A percentile compares a stretch with the other conserved stretches of the same genome.
Evolutionary conservation across 768 basidiomycete genomes (phyloP).

Genomic region (Chiua virens): DNA sequence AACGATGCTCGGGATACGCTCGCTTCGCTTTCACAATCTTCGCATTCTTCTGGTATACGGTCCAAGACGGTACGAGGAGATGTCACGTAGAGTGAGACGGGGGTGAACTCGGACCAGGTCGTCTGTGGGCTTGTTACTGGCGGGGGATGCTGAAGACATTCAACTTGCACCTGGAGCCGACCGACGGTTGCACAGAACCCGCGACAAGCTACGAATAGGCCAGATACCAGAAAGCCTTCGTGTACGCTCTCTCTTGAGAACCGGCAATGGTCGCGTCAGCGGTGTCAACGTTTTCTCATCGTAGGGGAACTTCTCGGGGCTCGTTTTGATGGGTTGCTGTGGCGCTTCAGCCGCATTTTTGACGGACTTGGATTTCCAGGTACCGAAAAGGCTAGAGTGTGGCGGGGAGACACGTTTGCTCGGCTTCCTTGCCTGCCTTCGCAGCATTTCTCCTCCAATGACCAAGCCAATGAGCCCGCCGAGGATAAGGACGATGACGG

Average conservation of each 20-base stretch:
- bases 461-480: constrained; percentile 27
- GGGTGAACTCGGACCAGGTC: constrained; percentile 33
- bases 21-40: constrained; percentile 24
- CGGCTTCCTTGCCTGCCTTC: constrained; percentile 12
- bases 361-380: constrained; percentile 3
- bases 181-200: constrained; percentile 6
- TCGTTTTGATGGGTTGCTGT: neutral
- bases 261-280: constrained; percentile 15
- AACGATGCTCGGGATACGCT: constrained; percentile 12
- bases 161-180: constrained; percentile 2
- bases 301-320: constrained; percentile 6
- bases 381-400: neutral
- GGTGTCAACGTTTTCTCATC: constrained; percentile 14
- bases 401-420: neutral
- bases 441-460: constrained; percentile 27
- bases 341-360: neutral
- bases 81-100: constrained; percentile 17
- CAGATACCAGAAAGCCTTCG: constrained; percentile 19
- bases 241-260: constrained; percentile 10
- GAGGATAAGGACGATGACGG: constrained; percentile 26
- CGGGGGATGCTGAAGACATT: neutral
- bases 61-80: constrained; percentile 19
- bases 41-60: constrained; percentile 32
- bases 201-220: constrained; percentile 21
- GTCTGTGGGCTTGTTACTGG: constrained; percentile 12